These are phyloP conservation scores for Paraphoma chrysanthemicola DNA, from an alignment of 2,329 filamentous ascomycete species.

Conservation along the genomic window DNA sequence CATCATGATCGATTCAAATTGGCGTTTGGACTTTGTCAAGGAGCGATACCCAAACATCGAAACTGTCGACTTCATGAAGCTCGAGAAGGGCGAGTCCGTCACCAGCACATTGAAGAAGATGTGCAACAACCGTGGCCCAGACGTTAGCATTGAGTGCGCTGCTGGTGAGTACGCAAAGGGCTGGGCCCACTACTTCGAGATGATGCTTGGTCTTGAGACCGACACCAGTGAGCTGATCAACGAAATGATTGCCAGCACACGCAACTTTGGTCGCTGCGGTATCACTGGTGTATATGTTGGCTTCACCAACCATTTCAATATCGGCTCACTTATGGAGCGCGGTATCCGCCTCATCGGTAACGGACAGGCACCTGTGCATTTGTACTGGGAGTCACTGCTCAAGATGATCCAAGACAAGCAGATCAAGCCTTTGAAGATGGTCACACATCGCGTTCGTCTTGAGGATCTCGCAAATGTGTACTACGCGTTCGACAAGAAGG, in stretches of 20 bases:
- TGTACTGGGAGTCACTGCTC: conserved; percentile 83
- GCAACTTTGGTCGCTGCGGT: conserved; percentile 75
- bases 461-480: conserved; percentile 61
- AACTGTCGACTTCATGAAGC: conserved; percentile 72
- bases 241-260: conserved; percentile 78
- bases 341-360: conserved; percentile 80
- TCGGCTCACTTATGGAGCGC: conserved; percentile 84
- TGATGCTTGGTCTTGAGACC: conserved; percentile 74
- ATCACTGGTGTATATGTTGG: conserved; percentile 76
- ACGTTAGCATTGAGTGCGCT: conserved; percentile 74
- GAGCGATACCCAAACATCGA: conserved; percentile 70
- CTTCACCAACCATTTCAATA: conserved; percentile 80
- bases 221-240: conserved; percentile 84
- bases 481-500: conserved; percentile 71
- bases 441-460: conserved; percentile 73
- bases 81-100: conserved; percentile 69
- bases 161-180: conserved; percentile 69
- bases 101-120: conserved; percentile 77
- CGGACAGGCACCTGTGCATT: conserved; percentile 76
- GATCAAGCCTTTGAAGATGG: conserved; percentile 80
- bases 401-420: conserved; percentile 69
- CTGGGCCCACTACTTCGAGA: conserved; percentile 67
- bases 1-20: conserved; percentile 80
- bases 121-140: conserved; percentile 71
- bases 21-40: conserved; percentile 73